phyloP scores from a whole-genome alignment of 495 filamentous ascomycete species.

The Corynascus novoguineensis region DNA sequence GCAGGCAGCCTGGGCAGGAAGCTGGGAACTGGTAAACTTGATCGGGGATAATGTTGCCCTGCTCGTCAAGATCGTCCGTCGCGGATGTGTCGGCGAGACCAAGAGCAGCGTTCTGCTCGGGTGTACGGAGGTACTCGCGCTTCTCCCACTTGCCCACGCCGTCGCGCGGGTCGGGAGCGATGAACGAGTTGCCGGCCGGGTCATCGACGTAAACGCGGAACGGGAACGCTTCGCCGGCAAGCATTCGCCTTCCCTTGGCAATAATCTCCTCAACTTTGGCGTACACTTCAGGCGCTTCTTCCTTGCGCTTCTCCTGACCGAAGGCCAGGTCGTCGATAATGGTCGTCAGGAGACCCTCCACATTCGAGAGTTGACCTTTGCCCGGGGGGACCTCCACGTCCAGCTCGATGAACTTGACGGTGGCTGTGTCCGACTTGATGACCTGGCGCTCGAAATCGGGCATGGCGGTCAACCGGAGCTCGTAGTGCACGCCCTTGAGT shows the following conservation, averaged over 20 bases:
- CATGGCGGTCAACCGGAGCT: slow-evolving; percentile 61
- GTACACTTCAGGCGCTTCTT: slow-evolving; percentile 65
- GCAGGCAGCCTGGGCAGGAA: slow-evolving; percentile 83
- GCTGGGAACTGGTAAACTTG: slow-evolving; percentile 87
- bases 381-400: slow-evolving; percentile 89
- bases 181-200: slow-evolving; percentile 94
- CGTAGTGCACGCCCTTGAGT: slow-evolving; percentile 75
- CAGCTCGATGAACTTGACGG: slow-evolving; percentile 73
- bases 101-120: slow-evolving; percentile 77
- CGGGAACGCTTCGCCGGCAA: slow-evolving; percentile 70
- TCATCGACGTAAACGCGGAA: slow-evolving; percentile 85
- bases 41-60: slow-evolving; percentile 78
- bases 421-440: slow-evolving; percentile 81
- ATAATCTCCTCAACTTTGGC: slow-evolving; percentile 70
- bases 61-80: slow-evolving; percentile 40
- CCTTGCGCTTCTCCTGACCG: slow-evolving; percentile 69
- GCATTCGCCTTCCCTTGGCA: slow-evolving; percentile 61
- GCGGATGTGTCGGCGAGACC: slow-evolving; percentile 51
- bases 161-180: slow-evolving; percentile 76
- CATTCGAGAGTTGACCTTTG: slow-evolving; percentile 80
- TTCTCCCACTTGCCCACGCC: slow-evolving; percentile 74
- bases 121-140: slow-evolving; percentile 71
- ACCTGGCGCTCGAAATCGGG: slow-evolving; percentile 79
- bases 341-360: slow-evolving; percentile 77
- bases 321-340: slow-evolving; percentile 69